phyloP scores from a whole-genome alignment of 2,329 filamentous ascomycete genomes.

The Fusarium abutilonis region DNA sequence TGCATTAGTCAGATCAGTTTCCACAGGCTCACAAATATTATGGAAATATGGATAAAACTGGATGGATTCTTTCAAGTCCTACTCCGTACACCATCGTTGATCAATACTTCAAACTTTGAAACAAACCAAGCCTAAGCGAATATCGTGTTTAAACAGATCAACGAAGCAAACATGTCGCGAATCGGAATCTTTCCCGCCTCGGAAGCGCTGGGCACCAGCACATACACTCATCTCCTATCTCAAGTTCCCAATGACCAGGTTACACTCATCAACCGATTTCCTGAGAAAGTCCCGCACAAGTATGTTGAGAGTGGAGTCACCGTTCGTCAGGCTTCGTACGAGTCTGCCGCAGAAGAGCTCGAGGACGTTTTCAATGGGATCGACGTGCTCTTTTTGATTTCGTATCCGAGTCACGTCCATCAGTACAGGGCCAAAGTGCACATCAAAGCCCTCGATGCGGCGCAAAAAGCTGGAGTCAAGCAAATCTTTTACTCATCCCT shows the following conservation, averaged over 20 bases:
- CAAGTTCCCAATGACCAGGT: conserved; percentile 19
- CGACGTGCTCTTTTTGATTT: conserved; percentile 26
- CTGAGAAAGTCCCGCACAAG: conserved; percentile 9
- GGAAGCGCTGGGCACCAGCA: conserved; percentile 32
- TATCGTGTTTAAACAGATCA: neutral
- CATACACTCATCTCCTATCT: conserved; percentile 20
- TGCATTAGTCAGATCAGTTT: conserved; percentile 20
- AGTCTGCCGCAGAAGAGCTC: conserved; percentile 11
- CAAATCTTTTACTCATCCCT: conserved; percentile 37
- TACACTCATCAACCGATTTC: conserved; percentile 27
- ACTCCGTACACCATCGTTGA: too few species aligned
- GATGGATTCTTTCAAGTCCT: neutral
- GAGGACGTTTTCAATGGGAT: conserved; percentile 5
- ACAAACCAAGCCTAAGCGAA: neutral
- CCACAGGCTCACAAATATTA: conserved; percentile 2
- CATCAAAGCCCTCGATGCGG: conserved; percentile 18
- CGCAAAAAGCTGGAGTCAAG: conserved; percentile 10
- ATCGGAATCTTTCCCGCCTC: conserved; percentile 40
- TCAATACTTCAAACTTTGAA: too few species aligned
- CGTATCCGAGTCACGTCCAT: conserved; percentile 33
- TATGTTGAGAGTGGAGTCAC: conserved; percentile 5
- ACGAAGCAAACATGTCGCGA: conserved; percentile 5
- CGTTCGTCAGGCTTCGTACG: conserved; percentile 25
- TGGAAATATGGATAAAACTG: neutral
- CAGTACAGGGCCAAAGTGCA: conserved; percentile 26